A percentile compares a stretch with the other conserved stretches of the same genome.
Evolutionary conservation across 192 early-diverging fungal species (phyloP).

Genomic region (Coemansia sp.): DNA sequence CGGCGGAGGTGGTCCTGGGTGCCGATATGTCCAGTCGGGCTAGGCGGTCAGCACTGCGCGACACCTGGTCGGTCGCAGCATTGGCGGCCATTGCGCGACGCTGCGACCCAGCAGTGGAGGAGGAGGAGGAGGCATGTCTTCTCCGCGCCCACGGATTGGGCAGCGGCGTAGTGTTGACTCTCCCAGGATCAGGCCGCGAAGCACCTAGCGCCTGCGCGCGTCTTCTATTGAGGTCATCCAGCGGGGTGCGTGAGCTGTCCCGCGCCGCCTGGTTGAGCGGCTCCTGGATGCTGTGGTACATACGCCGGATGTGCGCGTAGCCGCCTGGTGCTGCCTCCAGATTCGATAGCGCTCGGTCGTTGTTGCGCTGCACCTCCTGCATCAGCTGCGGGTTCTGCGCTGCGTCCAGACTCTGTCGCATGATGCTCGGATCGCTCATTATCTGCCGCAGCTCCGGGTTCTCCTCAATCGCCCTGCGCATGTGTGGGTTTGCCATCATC

Average conservation of each 20-base stretch:
- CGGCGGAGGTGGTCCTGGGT: conserved; percentile 3
- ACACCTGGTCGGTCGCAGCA: conserved; percentile 34
- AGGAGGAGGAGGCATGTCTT: neutral
- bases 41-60: conserved; percentile 35
- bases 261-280: conserved; percentile 35
- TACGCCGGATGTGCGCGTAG: conserved; percentile 48
- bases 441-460: conserved; percentile 55
- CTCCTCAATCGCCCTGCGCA: conserved; percentile 44
- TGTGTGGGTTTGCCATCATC: conserved; percentile 51
- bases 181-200: conserved; percentile 27
- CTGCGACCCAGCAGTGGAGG: neutral
- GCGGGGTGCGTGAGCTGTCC: conserved; percentile 24
- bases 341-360: conserved; percentile 57
- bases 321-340: conserved; percentile 56
- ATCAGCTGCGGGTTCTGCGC: conserved; percentile 52
- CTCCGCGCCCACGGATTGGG: conserved; percentile 51
- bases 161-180: conserved; percentile 48
- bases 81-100: conserved; percentile 9
- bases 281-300: conserved; percentile 54
- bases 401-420: conserved; percentile 47
- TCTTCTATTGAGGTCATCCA: conserved; percentile 47
- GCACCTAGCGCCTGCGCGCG: conserved; percentile 47
- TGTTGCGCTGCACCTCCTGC: conserved; percentile 57
- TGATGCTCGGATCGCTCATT: conserved; percentile 44
- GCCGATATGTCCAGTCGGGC: conserved; percentile 39